A percentile compares a stretch with the other conserved stretches of the same genome.
Evolutionary conservation across 805 yeast genomes (phyloP).

Genomic region (Wickerhamiella vanderwaltii): DNA sequence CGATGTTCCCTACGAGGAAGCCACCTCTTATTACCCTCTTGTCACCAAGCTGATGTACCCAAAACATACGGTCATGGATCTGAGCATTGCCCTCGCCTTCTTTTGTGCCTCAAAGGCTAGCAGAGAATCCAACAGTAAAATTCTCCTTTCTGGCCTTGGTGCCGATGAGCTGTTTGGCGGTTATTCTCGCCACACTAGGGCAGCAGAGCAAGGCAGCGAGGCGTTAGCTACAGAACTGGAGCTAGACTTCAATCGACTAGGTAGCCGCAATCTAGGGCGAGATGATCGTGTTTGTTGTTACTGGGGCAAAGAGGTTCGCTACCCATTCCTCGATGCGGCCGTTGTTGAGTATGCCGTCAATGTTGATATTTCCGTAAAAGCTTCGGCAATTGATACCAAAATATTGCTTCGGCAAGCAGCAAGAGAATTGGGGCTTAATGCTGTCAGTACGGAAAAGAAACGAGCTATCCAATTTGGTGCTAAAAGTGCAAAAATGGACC

Average conservation of each 20-base stretch:
- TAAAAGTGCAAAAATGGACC: constrained; percentile 83
- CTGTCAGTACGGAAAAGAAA: constrained; percentile 64
- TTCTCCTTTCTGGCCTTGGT: constrained; percentile 82
- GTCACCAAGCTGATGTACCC: constrained; percentile 71
- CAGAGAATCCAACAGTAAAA: constrained; percentile 47
- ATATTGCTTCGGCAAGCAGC: constrained; percentile 54
- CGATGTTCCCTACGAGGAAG: constrained; percentile 60
- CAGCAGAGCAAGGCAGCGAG: constrained; percentile 28
- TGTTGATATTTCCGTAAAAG: constrained; percentile 30
- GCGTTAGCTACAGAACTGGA: constrained; percentile 48
- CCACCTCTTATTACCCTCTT: constrained; percentile 36
- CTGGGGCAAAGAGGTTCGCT: constrained; percentile 85
- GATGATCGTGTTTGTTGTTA: constrained; percentile 79
- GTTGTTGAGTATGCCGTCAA: constrained; percentile 36
- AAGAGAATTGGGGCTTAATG: constrained; percentile 30
- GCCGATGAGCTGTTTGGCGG: constrained; percentile 98
- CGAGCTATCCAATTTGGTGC: constrained; percentile 97
- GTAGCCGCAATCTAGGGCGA: constrained; percentile 72
- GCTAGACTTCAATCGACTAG: constrained; percentile 59
- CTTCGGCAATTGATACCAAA: constrained; percentile 30
- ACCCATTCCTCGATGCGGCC: constrained; percentile 64
- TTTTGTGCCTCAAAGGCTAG: constrained; percentile 69
- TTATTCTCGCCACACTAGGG: constrained; percentile 61
- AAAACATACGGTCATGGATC: constrained; percentile 82
- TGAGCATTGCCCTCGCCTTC: constrained; percentile 90